A percentile compares a stretch with the other conserved stretches of the same genome.
Evolutionary conservation across 2,329 filamentous ascomycete species (phyloP).

Genomic region (Colletotrichum plurivorum): DNA sequence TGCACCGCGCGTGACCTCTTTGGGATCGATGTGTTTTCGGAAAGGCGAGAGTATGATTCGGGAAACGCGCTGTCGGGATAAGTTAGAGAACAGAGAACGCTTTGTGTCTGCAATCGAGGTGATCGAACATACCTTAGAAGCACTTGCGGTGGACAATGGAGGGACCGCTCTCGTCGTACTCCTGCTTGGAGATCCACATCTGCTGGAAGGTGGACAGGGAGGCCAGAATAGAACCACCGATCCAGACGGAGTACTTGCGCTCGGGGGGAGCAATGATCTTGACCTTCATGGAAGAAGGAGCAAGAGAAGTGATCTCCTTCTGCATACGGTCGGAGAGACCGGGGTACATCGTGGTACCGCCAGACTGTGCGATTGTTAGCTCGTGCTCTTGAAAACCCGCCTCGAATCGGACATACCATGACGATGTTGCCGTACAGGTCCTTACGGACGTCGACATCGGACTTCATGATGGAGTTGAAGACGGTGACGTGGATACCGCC

Average conservation of each 20-base stretch:
- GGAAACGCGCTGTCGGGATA: constrained; percentile 14
- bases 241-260: constrained; percentile 99
- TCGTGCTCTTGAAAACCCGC: background rate
- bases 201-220: constrained; percentile 99
- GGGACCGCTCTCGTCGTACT: constrained; percentile 99
- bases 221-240: constrained; percentile 99
- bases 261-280: constrained; percentile 99
- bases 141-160: constrained; percentile 99
- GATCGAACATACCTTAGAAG: constrained; percentile 84
- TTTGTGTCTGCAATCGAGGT: too few relatives aligned
- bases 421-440: constrained; percentile 99
- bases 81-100: constrained; percentile 2
- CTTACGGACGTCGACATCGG: constrained; percentile 99
- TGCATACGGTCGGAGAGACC: constrained; percentile 99
- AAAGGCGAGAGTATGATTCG: constrained; percentile 48
- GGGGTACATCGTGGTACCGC: constrained; percentile 99
- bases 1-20: constrained; percentile 61
- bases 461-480: constrained; percentile 99
- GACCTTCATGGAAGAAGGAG: constrained; percentile 99
- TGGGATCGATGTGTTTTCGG: constrained; percentile 57
- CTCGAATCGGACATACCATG: constrained; percentile 81
- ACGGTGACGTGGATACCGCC: constrained; percentile 99
- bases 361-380: constrained; percentile 77
- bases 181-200: constrained; percentile 99
- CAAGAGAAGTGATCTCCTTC: constrained; percentile 99